Base-by-base conservation (phyloP, 2,329 filamentous ascomycete genomes). In the Pseudodiploospora longispora region DNA sequence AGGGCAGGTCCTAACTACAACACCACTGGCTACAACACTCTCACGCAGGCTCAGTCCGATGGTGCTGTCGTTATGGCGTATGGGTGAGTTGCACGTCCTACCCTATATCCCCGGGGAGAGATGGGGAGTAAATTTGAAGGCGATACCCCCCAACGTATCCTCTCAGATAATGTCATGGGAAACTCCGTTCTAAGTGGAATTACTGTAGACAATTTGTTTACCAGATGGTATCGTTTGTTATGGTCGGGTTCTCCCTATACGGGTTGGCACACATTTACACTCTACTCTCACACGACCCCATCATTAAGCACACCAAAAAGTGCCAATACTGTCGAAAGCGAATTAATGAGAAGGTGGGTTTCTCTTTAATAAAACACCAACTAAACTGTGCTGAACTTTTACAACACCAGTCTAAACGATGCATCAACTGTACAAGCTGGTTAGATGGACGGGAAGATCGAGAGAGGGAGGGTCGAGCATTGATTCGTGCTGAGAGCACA, bases 1-100 rank as follows among this genome's bases (percentile, higher is more conserved):
- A 72, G 68, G 33, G 57, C 66, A 0, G 83, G 83, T 0, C 73
- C 76, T 3, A 69, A 75, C 46, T 79, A 72, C 51, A 64, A 66
- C 28, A 55, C 70, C 4, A 59, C 64, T 12, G 79, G 80, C 3
- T 88, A 88, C 63, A 87, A 84, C 54, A 88, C 85, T 2, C 66
- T 85, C 6, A 66, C 76, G 36, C 80, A 84, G 56, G 85, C 84
- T 2, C 72, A 82, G 48, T 74, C 78, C 4, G 84, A 88, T 51
- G 84, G 83, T 2, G 84, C 84, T 2, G 75, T 87, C 1, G 76
- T 87, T 19, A 71, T 87, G 67, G 81, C 83, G 1, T 87, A 85
- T 50, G 84, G 83, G 73, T 82, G 55, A 40, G 71, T 60, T 41
- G 19, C 19, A 19, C 19, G 19, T 19, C 19, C 19, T 19, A 19